Evolutionary conservation across 192 early-diverging fungal genomes (phyloP).

Genomic region (Dimargaris verticillata): DNA sequence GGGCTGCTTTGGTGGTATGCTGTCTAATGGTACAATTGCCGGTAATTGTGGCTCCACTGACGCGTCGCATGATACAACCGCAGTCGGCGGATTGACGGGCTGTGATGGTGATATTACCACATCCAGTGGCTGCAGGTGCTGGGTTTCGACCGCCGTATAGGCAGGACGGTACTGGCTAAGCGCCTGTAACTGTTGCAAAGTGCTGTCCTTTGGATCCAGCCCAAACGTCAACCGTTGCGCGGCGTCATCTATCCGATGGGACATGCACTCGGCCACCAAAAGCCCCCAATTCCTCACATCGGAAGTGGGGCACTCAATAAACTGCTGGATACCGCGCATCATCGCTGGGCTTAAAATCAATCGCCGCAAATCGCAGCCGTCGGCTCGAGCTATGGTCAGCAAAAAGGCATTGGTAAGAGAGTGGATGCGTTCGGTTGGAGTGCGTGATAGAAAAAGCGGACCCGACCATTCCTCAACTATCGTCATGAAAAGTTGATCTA

Average conservation of each 20-base stretch:
- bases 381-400: neutral
- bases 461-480: neutral
- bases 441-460: conserved; percentile 1
- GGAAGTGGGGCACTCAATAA: neutral
- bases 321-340: conserved; percentile 5
- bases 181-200: neutral
- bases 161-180: neutral
- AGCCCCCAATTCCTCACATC: neutral
- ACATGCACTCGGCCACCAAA: conserved; percentile 4
- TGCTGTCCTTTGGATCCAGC: neutral
- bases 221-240: neutral
- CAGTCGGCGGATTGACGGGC: neutral
- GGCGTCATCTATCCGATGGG: neutral
- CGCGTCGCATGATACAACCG: neutral
- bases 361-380: neutral
- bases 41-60: neutral
- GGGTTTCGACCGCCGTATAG: neutral
- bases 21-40: neutral
- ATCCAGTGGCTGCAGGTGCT: neutral
- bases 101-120: too few species aligned
- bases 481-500: neutral
- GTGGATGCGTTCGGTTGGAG: neutral
- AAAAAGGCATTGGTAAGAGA: neutral
- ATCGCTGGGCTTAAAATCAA: neutral
- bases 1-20: neutral